Evolutionary conservation across 2,329 filamentous ascomycete genomes (phyloP).

Genomic region (Parastagonospora nodorum): DNA sequence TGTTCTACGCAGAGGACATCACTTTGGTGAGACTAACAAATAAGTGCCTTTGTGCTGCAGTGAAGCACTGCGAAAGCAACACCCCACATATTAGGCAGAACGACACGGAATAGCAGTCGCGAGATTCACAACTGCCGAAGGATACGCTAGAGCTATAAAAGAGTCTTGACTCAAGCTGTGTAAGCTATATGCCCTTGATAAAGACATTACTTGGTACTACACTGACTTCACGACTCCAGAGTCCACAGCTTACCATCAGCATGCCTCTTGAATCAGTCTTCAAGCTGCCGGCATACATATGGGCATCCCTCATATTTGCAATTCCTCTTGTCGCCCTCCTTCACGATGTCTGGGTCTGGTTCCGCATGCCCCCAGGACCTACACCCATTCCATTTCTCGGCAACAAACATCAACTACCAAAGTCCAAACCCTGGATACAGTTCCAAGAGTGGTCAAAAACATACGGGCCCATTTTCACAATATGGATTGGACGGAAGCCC

Average conservation of each 20-base stretch:
- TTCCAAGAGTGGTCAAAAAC: conserved; percentile 51
- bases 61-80: neutral
- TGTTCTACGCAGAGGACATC: too few species aligned
- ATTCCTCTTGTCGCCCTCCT: conserved; percentile 31
- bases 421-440: conserved; percentile 41
- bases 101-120: conserved; percentile 17
- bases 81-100: conserved; percentile 13
- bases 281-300: conserved; percentile 23
- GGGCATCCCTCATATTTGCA: conserved; percentile 32
- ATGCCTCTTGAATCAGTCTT: conserved; percentile 35
- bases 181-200: neutral
- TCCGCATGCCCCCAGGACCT: conserved; percentile 54
- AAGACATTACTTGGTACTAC: neutral
- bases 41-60: neutral
- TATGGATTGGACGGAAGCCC: conserved; percentile 55
- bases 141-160: conserved; percentile 7
- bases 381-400: conserved; percentile 53
- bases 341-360: conserved; percentile 36
- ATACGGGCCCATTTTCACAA: conserved; percentile 56
- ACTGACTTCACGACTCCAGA: neutral
- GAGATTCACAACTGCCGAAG: conserved; percentile 28
- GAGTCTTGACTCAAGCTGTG: conserved; percentile 2
- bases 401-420: conserved; percentile 40
- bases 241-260: conserved; percentile 1
- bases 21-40: neutral